phyloP scores from a whole-genome alignment of 371 early-diverging fungal species.

The Circinella umbellata region DNA sequence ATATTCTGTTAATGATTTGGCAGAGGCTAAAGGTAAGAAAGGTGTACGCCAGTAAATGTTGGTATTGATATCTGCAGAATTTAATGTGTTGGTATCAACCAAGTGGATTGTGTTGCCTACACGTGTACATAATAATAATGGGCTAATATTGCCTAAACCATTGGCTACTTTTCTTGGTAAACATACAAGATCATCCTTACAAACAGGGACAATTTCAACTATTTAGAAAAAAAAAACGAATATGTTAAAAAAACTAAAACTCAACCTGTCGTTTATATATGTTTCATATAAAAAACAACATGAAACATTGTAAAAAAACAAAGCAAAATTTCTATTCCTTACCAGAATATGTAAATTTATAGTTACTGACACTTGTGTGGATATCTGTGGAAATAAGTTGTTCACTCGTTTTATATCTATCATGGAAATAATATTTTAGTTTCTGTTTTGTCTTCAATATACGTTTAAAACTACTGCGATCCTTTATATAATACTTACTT shows the following conservation, averaged over 20 bases:
- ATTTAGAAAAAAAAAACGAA: constrained; percentile 41
- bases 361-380: constrained; percentile 92
- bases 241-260: no score
- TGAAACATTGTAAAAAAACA: neutral
- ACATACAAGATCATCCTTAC: constrained; percentile 97
- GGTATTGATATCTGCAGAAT: constrained; percentile 76
- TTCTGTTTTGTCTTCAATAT: no score
- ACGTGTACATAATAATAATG: constrained; percentile 82
- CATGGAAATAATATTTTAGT: constrained; percentile 46
- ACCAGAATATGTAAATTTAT: constrained; percentile 87
- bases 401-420: constrained; percentile 86
- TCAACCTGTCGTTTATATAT: neutral
- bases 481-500: constrained; percentile 38
- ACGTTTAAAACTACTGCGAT: neutral
- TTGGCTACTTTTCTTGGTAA: constrained; percentile 87
- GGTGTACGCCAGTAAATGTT: constrained; percentile 86
- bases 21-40: constrained; percentile 75
- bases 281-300: neutral
- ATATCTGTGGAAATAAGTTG: constrained; percentile 98
- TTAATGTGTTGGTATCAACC: constrained; percentile 85
- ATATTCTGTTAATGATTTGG: constrained; percentile 84
- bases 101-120: constrained; percentile 87
- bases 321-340: no score
- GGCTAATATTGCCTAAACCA: constrained; percentile 83
- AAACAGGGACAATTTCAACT: constrained; percentile 96